Base-by-base conservation (phyloP, 2,329 filamentous ascomycete genomes). In the Claviceps sp. region DNA sequence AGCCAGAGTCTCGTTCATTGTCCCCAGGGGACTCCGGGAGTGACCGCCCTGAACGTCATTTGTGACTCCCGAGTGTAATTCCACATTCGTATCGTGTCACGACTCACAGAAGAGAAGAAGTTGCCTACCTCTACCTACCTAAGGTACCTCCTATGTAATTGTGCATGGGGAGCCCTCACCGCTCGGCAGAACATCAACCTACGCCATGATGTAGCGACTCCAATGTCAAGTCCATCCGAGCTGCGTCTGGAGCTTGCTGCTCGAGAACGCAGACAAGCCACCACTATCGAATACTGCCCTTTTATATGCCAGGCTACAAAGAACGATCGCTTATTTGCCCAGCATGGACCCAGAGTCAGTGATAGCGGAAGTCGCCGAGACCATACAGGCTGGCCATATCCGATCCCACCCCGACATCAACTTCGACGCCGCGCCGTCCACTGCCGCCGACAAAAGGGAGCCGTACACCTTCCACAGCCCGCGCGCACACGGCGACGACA, bases 401-500 rank as follows among this genome's bases (percentile, higher is more conserved):
- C 84, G 87, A 56, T 77, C 72, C 46, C 63, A 81, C 50, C 89
- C 89, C 0, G 87, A 86, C 40, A 76, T 83, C 5, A 66, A 64
- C 47, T 85, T 87, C 71, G 89, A 95, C 70, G 64, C 88, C 61
- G 90, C 90, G 64, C 88, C 88, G 9, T 81, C 86, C 39, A 91
- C 88, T 20, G 76, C 85, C 49, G 80, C 84, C 49, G 86, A 83
- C 47, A 70, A 73, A 56, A 85, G 60, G 50, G 57, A 64, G 45
- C 57, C 58, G 23, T 59, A 65, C 23, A 59, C 57, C n/a, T 51
- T 66, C 11, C 57, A 57, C 40, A 54, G 55, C 37, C 46, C 57
- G 22, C 57, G 50, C 26, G 55, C 56, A 22, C 55, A 53, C n/a
- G 53, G 57, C 23, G 53, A 61, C 20, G 62, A 62, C 23, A 16